Percentiles rank a stretch among this genome's conserved stretches.
These are phyloP conservation scores for Dittrichia graveolens DNA, from an alignment of 129 eudicot genomes.

Conservation along the genomic window DNA sequence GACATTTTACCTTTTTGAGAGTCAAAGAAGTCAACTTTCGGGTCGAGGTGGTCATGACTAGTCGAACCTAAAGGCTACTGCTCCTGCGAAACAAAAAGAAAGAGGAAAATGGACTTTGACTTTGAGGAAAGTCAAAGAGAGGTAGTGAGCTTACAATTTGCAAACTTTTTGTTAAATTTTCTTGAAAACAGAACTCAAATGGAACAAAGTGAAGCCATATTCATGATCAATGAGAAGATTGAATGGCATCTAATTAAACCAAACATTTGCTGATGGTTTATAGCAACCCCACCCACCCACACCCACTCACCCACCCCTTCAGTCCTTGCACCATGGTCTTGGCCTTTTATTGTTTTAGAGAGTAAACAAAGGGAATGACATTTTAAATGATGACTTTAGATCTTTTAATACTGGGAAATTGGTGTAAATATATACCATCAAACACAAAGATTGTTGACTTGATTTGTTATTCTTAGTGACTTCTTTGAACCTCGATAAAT, in stretches of 20 bases:
- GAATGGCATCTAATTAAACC: not conserved
- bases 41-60: not conserved
- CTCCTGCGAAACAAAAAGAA: not conserved
- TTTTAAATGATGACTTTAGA: not conserved
- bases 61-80: not conserved
- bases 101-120: not conserved
- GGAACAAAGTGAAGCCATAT: not conserved
- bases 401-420: not conserved
- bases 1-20: not conserved
- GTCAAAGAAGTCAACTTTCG: not conserved
- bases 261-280: slow-evolving; percentile 7
- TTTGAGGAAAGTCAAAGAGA: slow-evolving; percentile 8
- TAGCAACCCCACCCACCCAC: not conserved
- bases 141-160: not conserved
- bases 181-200: slow-evolving; percentile 6
- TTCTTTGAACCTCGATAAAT: too few relatives aligned
- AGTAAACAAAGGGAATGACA: not conserved
- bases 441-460: not conserved
- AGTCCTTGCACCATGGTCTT: slow-evolving; percentile 9
- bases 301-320: not conserved
- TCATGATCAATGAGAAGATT: not conserved
- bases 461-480: not conserved
- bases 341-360: not conserved
- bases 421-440: not conserved
- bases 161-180: not conserved